Conservation (phyloP, 345 rosid genomes). For the Corymbia maculata region DNA sequence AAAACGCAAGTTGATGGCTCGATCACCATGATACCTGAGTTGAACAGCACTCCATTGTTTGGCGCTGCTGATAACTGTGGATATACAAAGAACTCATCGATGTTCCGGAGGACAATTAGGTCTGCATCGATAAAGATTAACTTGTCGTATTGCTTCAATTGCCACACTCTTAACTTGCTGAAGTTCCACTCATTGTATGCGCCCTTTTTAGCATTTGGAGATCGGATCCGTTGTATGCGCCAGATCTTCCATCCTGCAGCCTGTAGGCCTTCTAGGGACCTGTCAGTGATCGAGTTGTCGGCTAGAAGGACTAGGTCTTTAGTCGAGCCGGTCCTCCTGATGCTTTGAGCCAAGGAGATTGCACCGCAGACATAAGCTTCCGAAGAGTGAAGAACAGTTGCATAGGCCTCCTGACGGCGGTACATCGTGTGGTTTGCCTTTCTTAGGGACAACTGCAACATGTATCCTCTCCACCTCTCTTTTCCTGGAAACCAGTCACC, state of each 20-base stretch:
- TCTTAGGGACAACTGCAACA: neutral
- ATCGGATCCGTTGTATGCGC: slow-evolving; percentile 41
- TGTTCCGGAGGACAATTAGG: slow-evolving; percentile 37
- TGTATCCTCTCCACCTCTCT: slow-evolving; percentile 7
- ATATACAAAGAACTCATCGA: slow-evolving; percentile 43
- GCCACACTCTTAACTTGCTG: slow-evolving; percentile 82
- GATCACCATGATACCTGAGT: slow-evolving; percentile 77
- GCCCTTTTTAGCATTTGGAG: slow-evolving; percentile 37
- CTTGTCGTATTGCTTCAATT: slow-evolving; percentile 44
- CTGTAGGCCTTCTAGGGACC: slow-evolving; percentile 34
- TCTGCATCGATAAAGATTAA: slow-evolving; percentile 74
- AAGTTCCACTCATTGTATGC: slow-evolving; percentile 91
- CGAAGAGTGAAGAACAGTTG: slow-evolving; percentile 76
- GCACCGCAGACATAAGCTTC: slow-evolving; percentile 91
- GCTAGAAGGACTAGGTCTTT: slow-evolving; percentile 62
- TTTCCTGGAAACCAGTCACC: slow-evolving; percentile 4
- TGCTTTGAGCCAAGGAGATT: slow-evolving; percentile 76
- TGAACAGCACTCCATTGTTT: slow-evolving; percentile 36
- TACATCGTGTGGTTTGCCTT: neutral
- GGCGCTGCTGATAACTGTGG: slow-evolving; percentile 60
- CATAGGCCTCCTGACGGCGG: slow-evolving; percentile 44
- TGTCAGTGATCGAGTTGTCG: slow-evolving; percentile 31
- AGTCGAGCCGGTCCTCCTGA: slow-evolving; percentile 35
- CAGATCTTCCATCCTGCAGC: slow-evolving; percentile 60
- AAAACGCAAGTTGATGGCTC: slow-evolving; percentile 81